Evolutionary conservation across 169 alveolate species (phyloP).

Genomic region (Plasmodium malariae): DNA sequence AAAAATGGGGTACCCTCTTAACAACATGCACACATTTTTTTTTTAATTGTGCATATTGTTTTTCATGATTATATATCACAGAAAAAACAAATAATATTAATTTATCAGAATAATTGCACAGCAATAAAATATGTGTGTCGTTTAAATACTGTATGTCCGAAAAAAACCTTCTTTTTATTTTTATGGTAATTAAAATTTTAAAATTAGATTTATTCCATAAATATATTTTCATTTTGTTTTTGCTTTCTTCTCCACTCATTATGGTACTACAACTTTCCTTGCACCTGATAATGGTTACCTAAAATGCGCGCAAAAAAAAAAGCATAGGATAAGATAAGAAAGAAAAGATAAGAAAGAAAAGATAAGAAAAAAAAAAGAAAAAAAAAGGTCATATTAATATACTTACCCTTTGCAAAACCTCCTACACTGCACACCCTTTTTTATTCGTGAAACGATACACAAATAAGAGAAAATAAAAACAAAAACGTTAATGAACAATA

Average conservation of each 20-base stretch:
- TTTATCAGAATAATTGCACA: constrained; percentile 30
- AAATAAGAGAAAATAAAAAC: too few relatives aligned
- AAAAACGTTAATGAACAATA: too few relatives aligned
- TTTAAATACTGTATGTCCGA: constrained; percentile 37
- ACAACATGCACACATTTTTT: not conserved
- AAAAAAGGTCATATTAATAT: too few relatives aligned
- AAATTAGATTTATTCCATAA: constrained; percentile 48
- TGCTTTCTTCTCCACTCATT: constrained; percentile 43
- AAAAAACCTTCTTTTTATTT: constrained; percentile 36
- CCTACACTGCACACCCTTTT: too few relatives aligned
- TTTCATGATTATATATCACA: not conserved
- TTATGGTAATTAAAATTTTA: constrained; percentile 31
- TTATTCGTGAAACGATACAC: too few relatives aligned
- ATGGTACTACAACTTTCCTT: constrained; percentile 22
- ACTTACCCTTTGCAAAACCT: too few relatives aligned
- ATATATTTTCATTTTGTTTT: constrained; percentile 2
- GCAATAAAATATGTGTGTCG: constrained; percentile 24
- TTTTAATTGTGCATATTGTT: constrained; percentile 17
- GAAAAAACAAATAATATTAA: constrained; percentile 25
- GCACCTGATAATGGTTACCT: constrained; percentile 54
- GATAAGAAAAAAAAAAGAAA: too few relatives aligned
- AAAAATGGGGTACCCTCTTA: not conserved
- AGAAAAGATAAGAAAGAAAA: not conserved
- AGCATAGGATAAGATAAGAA: not conserved
- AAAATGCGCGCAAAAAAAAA: constrained; percentile 1